phyloP scores from a whole-genome alignment of 257 asterid species.

The Haberlea rhodopensis region DNA sequence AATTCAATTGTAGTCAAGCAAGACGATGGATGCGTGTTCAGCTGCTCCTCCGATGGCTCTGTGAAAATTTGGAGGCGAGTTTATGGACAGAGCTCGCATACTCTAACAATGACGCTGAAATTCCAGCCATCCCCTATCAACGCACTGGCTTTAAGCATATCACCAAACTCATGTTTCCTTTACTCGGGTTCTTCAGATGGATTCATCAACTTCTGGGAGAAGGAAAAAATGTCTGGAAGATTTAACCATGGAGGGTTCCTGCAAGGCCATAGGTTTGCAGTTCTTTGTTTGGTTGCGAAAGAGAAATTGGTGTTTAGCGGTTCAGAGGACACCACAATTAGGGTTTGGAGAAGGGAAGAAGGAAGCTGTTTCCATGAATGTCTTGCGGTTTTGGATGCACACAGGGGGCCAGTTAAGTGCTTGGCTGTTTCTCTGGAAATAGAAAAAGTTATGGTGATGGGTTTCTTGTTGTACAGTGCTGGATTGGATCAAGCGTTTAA shows the following conservation, averaged over 20 bases:
- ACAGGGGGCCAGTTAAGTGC: slow-evolving; percentile 79
- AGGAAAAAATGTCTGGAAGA: slow-evolving; percentile 66
- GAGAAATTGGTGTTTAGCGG: slow-evolving; percentile 82
- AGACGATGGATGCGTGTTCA: slow-evolving; percentile 75
- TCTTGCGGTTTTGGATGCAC: slow-evolving; percentile 79
- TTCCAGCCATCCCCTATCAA: slow-evolving; percentile 80
- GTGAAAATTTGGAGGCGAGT: slow-evolving; percentile 81
- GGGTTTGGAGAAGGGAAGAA: slow-evolving; percentile 87
- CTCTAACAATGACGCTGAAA: slow-evolving; percentile 68
- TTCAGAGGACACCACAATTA: slow-evolving; percentile 81
- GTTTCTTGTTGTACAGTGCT: slow-evolving; percentile 69
- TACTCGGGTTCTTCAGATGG: slow-evolving; percentile 94
- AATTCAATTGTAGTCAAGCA: slow-evolving; percentile 59
- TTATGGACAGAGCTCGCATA: slow-evolving; percentile 75
- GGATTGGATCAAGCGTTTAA: slow-evolving; percentile 85
- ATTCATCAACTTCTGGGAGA: slow-evolving; percentile 87
- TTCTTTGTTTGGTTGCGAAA: slow-evolving; percentile 63
- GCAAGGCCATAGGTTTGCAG: slow-evolving; percentile 78
- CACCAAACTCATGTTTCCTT: slow-evolving; percentile 47
- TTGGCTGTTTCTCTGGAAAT: slow-evolving; percentile 72
- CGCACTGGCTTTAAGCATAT: slow-evolving; percentile 50
- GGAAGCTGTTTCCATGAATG: slow-evolving; percentile 90
- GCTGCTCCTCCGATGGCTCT: slow-evolving; percentile 77
- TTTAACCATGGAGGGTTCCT: slow-evolving; percentile 84
- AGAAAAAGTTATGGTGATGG: slow-evolving; percentile 72